phyloP scores from a whole-genome alignment of 2,329 filamentous ascomycete genomes.

The Scleromitrula shiraiana region DNA sequence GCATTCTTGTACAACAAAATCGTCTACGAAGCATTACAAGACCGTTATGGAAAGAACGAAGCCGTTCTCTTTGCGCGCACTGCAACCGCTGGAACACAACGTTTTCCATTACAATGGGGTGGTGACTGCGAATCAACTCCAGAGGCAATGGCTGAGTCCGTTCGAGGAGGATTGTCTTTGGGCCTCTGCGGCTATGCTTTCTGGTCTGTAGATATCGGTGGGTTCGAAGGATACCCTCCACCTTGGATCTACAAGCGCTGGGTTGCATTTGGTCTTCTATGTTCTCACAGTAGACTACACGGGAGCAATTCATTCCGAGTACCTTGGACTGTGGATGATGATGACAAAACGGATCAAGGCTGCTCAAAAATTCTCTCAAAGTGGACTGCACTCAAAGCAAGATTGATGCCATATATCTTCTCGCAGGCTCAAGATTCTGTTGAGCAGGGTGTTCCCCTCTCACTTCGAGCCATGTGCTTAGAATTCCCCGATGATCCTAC shows the following conservation, averaged over 20 bases:
- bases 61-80: constrained; percentile 51
- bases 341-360: constrained; percentile 39
- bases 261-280: constrained; percentile 56
- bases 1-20: constrained; percentile 53
- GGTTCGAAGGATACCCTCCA: constrained; percentile 51
- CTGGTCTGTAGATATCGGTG: constrained; percentile 56
- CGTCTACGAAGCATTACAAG: constrained; percentile 47
- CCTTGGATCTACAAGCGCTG: constrained; percentile 56
- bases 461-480: constrained; percentile 49
- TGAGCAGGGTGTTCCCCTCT: constrained; percentile 42
- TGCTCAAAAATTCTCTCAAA: constrained; percentile 43
- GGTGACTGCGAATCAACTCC: constrained; percentile 56
- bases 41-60: constrained; percentile 39
- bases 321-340: constrained; percentile 53
- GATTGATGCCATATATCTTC: constrained; percentile 51
- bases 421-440: constrained; percentile 42
- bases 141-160: constrained; percentile 53
- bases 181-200: constrained; percentile 51
- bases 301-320: constrained; percentile 54
- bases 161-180: constrained; percentile 50
- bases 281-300: constrained; percentile 50
- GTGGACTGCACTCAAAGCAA: constrained; percentile 39
- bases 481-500: constrained; percentile 55
- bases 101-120: constrained; percentile 53
- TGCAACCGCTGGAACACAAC: constrained; percentile 50